A percentile compares a stretch with the other conserved stretches of the same genome.
Evolutionary conservation across 73 alveolate genomes (phyloP).

Genomic region (Breviolum minutum): DNA sequence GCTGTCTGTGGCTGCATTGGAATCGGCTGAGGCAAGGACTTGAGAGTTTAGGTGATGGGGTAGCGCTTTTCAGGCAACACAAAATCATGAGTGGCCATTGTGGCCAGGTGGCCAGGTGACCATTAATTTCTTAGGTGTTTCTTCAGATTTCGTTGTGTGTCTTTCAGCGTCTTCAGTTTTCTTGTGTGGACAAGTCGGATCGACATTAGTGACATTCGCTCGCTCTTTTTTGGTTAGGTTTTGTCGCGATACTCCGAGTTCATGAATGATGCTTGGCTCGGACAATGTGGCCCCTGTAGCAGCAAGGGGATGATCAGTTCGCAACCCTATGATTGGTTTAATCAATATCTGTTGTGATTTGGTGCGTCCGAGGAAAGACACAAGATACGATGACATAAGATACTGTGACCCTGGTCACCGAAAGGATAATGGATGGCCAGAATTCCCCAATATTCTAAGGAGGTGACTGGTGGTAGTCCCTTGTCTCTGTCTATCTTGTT

Average conservation of each 20-base stretch:
- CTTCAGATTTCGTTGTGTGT: not conserved
- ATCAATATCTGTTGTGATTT: too few species aligned
- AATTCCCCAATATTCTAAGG: not conserved
- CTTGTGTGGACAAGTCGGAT: not conserved
- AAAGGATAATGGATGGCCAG: not conserved
- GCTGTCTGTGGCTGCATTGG: slow-evolving; percentile 63
- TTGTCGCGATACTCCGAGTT: slow-evolving; percentile 57
- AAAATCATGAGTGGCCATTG: not conserved
- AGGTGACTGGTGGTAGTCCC: slow-evolving; percentile 4
- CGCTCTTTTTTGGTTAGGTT: not conserved
- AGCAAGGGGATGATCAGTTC: too few species aligned
- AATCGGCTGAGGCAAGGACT: slow-evolving; percentile 49
- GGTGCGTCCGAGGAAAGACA: not conserved
- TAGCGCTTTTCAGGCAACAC: not conserved
- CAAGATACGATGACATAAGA: not conserved
- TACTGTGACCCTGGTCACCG: not conserved
- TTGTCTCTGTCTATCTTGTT: slow-evolving; percentile 14
- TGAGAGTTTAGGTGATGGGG: not conserved
- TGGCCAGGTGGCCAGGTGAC: not conserved
- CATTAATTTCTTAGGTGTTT: not conserved
- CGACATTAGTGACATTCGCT: too few species aligned
- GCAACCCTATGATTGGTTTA: too few species aligned
- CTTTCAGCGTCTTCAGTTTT: not conserved
- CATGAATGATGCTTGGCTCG: slow-evolving; percentile 36
- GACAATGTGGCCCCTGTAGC: too few species aligned